Base-by-base conservation (phyloP, 202 grass and related monocot species). In the Eragrostis tef region DNA sequence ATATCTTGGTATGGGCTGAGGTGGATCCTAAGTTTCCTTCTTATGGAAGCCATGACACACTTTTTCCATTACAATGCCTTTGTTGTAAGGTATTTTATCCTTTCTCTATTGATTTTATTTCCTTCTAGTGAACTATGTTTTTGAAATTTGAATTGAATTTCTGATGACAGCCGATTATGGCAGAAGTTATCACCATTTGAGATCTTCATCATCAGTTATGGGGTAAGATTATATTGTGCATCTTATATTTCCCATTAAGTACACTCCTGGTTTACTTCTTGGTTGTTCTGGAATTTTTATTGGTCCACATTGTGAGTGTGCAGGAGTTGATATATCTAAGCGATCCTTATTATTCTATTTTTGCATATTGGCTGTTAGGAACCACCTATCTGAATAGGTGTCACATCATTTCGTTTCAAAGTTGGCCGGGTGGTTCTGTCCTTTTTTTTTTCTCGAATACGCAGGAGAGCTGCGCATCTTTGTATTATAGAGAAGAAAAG, bases 191-290 rank as follows among this genome's bases (percentile, higher is more conserved):
- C 90, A 6, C 88, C 92, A 0, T 91, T 98, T 80, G 92, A 94
- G 84, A 87, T 98, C 71, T 94, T 98, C 73, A 92, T 98, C 80
- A 89, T 98, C 76, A 93, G 90, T 80, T 98, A 98, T 77, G 95
- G 95, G 86, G 92, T 98, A 93, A 88, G 88, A 91, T 82, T 73
- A 41, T 63, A 34, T 64, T 34, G 16, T 34, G 26, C 60, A 64
- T 15, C 25, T 34, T 64, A 64, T 5, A 27, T 61, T 27, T 59
- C 26, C 11, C 22, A 61, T 61, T 61, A 27, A 27, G 4, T 25
- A 26, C 12, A 9, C 0, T 61, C 24, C 24, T 27, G 9, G 22
- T 27, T 61, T 26, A 61, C 58, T 61, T 60, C 56, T 60, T 61
- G 24, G 57, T 61, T 25, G 24, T 61, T 61, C 26, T 61, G 58